phyloP scores from a whole-genome alignment of 1,284 basidiomycete genomes.

The Ganoderma leucocontextum region DNA sequence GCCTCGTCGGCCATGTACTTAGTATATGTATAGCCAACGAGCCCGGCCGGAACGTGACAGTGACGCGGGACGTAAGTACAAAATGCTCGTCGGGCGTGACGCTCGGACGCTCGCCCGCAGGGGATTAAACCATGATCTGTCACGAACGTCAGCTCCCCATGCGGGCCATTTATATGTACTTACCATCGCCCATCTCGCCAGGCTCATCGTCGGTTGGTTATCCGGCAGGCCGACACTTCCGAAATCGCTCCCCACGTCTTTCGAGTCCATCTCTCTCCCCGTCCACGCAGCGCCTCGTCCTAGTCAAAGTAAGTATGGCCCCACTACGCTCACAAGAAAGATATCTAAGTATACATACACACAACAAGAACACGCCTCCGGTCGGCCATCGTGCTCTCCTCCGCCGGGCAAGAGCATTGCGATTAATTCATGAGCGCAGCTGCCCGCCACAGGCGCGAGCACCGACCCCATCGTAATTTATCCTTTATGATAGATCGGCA shows the following conservation, averaged over 20 bases:
- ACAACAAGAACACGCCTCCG: background rate
- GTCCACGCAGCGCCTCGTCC: background rate
- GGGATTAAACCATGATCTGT: slow-evolving; percentile 25
- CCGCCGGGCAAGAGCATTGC: background rate
- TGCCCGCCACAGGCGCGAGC: background rate
- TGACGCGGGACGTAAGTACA: slow-evolving; percentile 20
- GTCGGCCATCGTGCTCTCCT: background rate
- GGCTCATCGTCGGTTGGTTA: background rate
- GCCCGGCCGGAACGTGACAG: slow-evolving; percentile 12
- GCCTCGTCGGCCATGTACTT: background rate
- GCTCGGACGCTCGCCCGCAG: slow-evolving; percentile 8
- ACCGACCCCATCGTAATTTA: slow-evolving; percentile 27
- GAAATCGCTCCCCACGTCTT: background rate
- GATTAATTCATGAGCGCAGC: slow-evolving; percentile 5
- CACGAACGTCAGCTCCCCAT: slow-evolving; percentile 14
- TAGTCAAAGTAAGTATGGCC: background rate
- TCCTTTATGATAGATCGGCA: slow-evolving; percentile 25
- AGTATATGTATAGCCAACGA: too few relatives aligned
- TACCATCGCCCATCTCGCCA: background rate
- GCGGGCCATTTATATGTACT: background rate
- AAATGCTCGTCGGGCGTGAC: slow-evolving; percentile 10
- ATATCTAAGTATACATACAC: too few relatives aligned
- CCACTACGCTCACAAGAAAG: background rate
- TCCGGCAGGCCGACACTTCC: background rate
- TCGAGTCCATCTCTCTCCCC: background rate